phyloP scores from a whole-genome alignment of 345 rosid genomes.

The Euphorbia pulcherrima region DNA sequence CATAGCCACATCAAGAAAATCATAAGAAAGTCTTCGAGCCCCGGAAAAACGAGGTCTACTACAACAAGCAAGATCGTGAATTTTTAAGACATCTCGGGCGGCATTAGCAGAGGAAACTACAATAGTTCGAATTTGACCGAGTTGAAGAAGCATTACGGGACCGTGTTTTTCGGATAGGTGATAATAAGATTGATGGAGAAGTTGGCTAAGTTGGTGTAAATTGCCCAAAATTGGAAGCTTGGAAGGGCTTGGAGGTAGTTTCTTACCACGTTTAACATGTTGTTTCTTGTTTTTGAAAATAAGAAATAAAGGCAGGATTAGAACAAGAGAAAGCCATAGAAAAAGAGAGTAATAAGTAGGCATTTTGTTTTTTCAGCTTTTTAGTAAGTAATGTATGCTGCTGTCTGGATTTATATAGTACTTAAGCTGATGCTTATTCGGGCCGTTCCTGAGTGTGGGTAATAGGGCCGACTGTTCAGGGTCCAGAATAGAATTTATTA shows the following conservation, averaged over 20 bases:
- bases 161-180: conserved; percentile 20
- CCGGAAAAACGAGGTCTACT: conserved; percentile 15
- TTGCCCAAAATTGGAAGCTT: conserved; percentile 20
- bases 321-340: not conserved
- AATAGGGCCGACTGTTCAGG: too few species aligned
- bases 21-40: conserved; percentile 9
- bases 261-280: not conserved
- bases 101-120: conserved; percentile 26
- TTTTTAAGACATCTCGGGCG: conserved; percentile 21
- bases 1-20: conserved; percentile 10
- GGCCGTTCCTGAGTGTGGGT: too few species aligned
- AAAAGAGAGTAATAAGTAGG: not conserved
- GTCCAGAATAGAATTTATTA: too few species aligned
- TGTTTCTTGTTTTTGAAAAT: not conserved
- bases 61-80: conserved; percentile 15
- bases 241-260: conserved; percentile 19
- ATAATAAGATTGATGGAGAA: conserved; percentile 3
- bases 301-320: not conserved
- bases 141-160: conserved; percentile 7
- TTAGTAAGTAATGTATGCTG: not conserved
- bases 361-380: not conserved
- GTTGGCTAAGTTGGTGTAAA: conserved; percentile 11
- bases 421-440: too few species aligned
- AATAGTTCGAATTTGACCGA: conserved; percentile 9
- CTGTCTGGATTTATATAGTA: not conserved